These are phyloP conservation scores for Volvox africanus DNA, from an alignment of 139 green algal species.

Conservation along the genomic window DNA sequence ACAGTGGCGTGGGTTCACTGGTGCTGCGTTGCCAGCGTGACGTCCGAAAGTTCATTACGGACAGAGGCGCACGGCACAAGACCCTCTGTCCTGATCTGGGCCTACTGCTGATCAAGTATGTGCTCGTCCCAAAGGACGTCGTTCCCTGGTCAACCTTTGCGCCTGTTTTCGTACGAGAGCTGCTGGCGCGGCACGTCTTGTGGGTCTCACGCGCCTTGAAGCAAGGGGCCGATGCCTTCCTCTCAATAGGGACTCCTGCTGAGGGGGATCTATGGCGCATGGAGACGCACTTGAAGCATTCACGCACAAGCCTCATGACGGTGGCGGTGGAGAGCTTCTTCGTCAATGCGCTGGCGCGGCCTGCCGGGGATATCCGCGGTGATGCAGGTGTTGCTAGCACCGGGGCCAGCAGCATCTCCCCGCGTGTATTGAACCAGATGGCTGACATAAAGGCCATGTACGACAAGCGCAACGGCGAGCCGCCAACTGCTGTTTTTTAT, in stretches of 20 bases:
- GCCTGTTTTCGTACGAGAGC: constrained; percentile 42
- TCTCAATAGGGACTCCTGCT: not conserved
- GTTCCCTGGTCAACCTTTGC: constrained; percentile 45
- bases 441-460: constrained; percentile 1
- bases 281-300: not conserved
- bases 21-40: not conserved
- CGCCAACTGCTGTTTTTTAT: not conserved
- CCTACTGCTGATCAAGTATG: constrained; percentile 51
- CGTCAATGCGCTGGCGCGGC: constrained; percentile 8
- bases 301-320: not conserved
- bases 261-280: not conserved
- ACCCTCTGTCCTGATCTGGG: constrained; percentile 48
- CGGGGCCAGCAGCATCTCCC: not conserved
- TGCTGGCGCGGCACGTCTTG: constrained; percentile 50
- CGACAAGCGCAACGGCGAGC: constrained; percentile 5
- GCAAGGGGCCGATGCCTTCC: not conserved
- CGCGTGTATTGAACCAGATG: not conserved
- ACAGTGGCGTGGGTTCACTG: not conserved
- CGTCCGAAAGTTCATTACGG: not conserved
- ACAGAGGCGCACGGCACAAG: constrained; percentile 29
- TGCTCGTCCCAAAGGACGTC: constrained; percentile 50
- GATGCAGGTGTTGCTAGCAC: not conserved
- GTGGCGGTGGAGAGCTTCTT: constrained; percentile 13
- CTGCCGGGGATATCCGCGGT: not conserved
- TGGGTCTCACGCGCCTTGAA: constrained; percentile 17